These are phyloP conservation scores for Aristolochia contorta DNA, from an alignment of 164 flowering plant species.

Conservation along the genomic window DNA sequence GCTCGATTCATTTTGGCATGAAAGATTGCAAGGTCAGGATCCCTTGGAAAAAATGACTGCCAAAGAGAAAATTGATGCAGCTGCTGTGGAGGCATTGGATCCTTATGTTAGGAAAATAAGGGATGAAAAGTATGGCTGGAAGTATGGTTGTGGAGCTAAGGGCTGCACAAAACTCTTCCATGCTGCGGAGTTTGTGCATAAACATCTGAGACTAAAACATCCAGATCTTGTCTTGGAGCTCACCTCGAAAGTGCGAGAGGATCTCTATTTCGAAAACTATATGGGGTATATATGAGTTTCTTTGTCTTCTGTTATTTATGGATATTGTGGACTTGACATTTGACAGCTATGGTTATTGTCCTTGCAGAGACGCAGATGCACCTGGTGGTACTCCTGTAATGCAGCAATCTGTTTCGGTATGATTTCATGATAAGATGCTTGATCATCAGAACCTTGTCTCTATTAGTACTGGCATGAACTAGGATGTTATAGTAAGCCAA, in stretches of 20 bases:
- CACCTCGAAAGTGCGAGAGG: conserved; percentile 91
- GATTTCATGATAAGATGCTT: neutral
- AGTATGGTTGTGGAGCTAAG: conserved; percentile 99
- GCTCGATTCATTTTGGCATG: conserved; percentile 79
- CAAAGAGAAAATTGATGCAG: conserved; percentile 89
- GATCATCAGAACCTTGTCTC: too few species aligned
- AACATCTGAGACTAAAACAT: conserved; percentile 92
- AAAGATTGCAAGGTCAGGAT: conserved; percentile 71
- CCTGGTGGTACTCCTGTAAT: conserved; percentile 96
- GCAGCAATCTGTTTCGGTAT: conserved; percentile 73
- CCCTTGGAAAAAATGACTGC: conserved; percentile 90
- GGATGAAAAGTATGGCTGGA: conserved; percentile 99
- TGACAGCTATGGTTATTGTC: neutral
- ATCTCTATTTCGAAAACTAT: conserved; percentile 86
- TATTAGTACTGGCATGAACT: too few species aligned
- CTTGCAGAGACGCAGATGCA: conserved; percentile 81
- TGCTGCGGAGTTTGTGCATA: conserved; percentile 95
- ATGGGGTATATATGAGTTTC: conserved; percentile 56
- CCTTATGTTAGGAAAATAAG: conserved; percentile 91
- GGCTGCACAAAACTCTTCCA: conserved; percentile 99
- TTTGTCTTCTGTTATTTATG: conserved; percentile 1
- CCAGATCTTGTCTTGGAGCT: conserved; percentile 75
- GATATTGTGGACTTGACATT: neutral
- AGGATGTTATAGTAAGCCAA: too few species aligned
- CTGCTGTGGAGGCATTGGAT: conserved; percentile 76